These are phyloP conservation scores for Quercus mongolica DNA, from an alignment of 306 rosid genomes.

Conservation along the genomic window DNA sequence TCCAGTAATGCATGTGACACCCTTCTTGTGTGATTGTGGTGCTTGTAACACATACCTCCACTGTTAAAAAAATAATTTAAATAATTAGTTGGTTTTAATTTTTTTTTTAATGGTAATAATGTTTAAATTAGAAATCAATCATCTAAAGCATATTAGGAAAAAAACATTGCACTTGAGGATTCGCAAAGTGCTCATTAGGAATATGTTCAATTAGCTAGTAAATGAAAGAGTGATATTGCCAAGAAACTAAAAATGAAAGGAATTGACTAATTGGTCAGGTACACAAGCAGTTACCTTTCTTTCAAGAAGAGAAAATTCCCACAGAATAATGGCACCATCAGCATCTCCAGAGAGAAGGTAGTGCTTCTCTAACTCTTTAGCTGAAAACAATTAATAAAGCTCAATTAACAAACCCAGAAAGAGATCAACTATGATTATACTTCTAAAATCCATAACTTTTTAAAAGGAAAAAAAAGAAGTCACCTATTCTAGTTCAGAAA, in stretches of 20 bases:
- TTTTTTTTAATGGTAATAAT: not conserved
- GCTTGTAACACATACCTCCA: slow-evolving; percentile 76
- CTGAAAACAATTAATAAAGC: slow-evolving; percentile 31
- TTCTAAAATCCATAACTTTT: no score
- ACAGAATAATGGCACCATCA: slow-evolving; percentile 66
- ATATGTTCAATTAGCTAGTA: not conserved
- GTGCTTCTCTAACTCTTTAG: slow-evolving; percentile 62
- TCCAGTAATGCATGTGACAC: slow-evolving; percentile 90
- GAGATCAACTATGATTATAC: not conserved
- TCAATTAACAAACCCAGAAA: not conserved
- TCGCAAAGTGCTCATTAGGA: not conserved
- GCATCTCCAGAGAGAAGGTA: slow-evolving; percentile 90
- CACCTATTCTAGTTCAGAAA: no score
- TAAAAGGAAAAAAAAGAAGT: no score
- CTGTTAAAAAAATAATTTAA: slow-evolving; percentile 25
- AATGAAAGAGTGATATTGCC: not conserved
- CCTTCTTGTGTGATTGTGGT: slow-evolving; percentile 81
- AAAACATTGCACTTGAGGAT: not conserved
- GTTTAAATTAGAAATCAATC: slow-evolving; percentile 11
- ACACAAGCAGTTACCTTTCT: slow-evolving; percentile 52
- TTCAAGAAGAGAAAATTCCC: slow-evolving; percentile 64
- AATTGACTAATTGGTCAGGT: not conserved
- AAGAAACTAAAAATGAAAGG: not conserved
- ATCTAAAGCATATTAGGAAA: not conserved
- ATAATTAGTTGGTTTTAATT: not conserved